A percentile compares a stretch with the other conserved stretches of the same genome.
These are phyloP conservation scores for Curvularia hawaiiensis DNA, from an alignment of 2,329 filamentous ascomycete species.

Conservation along the genomic window DNA sequence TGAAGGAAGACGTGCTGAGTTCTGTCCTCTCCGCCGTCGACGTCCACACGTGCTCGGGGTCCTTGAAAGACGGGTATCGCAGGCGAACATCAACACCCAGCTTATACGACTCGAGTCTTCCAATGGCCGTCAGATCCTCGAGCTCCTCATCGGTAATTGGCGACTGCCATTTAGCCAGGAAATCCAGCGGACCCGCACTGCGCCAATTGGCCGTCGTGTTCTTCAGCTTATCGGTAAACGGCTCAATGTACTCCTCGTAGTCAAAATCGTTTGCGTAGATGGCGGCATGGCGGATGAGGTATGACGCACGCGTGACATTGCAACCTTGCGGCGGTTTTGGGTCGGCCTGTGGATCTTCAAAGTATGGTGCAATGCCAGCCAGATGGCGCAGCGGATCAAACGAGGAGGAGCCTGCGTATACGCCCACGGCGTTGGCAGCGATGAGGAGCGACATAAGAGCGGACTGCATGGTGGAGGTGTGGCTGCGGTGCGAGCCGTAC, in stretches of 20 bases:
- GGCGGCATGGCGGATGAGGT: constrained; percentile 57
- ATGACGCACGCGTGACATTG: constrained; percentile 56
- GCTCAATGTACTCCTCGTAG: constrained; percentile 57
- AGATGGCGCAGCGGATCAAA: constrained; percentile 58
- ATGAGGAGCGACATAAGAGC: constrained; percentile 30
- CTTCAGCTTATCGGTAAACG: constrained; percentile 61
- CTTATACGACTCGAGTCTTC: constrained; percentile 64
- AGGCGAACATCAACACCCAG: constrained; percentile 64
- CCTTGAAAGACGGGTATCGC: constrained; percentile 60
- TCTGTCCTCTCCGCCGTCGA: constrained; percentile 67
- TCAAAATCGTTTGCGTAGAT: constrained; percentile 61
- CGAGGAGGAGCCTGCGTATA: constrained; percentile 27
- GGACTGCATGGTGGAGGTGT: constrained; percentile 21
- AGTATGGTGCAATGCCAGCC: constrained; percentile 57
- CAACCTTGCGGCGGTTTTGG: constrained; percentile 57
- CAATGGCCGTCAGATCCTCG: constrained; percentile 65
- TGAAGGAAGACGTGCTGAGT: constrained; percentile 63
- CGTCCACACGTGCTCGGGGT: constrained; percentile 64
- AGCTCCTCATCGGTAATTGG: constrained; percentile 62
- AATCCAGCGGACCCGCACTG: constrained; percentile 60
- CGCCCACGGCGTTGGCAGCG: constrained; percentile 33
- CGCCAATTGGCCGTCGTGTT: constrained; percentile 66
- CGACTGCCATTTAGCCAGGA: constrained; percentile 61
- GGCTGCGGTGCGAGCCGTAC: constrained; percentile 17
- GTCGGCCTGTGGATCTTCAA: constrained; percentile 55